A percentile compares a stretch with the other conserved stretches of the same genome.
phyloP scores from a whole-genome alignment of 1,139 yeast species.

The Nakaseomyces glabratus region DNA sequence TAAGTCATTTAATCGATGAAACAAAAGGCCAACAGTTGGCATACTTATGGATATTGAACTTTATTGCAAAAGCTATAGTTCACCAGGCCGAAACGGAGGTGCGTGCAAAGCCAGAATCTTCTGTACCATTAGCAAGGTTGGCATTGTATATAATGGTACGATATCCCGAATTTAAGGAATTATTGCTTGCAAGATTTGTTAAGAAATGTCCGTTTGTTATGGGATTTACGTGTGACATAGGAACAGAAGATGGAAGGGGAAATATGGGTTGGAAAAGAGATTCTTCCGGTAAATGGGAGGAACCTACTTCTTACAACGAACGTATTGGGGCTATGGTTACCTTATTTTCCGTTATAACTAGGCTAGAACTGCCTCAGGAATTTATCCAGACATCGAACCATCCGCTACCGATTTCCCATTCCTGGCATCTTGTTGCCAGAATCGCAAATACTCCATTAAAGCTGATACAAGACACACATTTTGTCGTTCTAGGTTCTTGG shows the following conservation, averaged over 20 bases:
- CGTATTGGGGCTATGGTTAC: constrained; percentile 79
- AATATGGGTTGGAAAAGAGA: constrained; percentile 83
- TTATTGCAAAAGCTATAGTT: constrained; percentile 73
- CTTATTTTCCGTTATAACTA: constrained; percentile 66
- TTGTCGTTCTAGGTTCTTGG: constrained; percentile 69
- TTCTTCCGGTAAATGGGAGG: constrained; percentile 65
- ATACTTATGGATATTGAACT: constrained; percentile 67
- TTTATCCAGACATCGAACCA: constrained; percentile 33
- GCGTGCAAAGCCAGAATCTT: constrained; percentile 66
- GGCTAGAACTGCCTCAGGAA: constrained; percentile 29
- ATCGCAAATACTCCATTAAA: constrained; percentile 47
- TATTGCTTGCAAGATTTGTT: constrained; percentile 68
- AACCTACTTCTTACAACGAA: constrained; percentile 66
- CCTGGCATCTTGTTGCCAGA: constrained; percentile 71
- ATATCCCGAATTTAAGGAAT: constrained; percentile 60
- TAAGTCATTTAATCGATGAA: constrained; percentile 41
- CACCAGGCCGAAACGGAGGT: constrained; percentile 93
- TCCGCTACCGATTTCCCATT: constrained; percentile 44
- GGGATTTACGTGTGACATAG: constrained; percentile 66
- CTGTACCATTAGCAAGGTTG: constrained; percentile 69
- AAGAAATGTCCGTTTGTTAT: constrained; percentile 86
- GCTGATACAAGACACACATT: constrained; percentile 59
- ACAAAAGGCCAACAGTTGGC: constrained; percentile 44
- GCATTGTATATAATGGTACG: constrained; percentile 45
- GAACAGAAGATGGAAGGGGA: constrained; percentile 72